Evolutionary conservation across 768 basidiomycete genomes (phyloP).

Genomic region (Tylopilus vinaceipallidus): DNA sequence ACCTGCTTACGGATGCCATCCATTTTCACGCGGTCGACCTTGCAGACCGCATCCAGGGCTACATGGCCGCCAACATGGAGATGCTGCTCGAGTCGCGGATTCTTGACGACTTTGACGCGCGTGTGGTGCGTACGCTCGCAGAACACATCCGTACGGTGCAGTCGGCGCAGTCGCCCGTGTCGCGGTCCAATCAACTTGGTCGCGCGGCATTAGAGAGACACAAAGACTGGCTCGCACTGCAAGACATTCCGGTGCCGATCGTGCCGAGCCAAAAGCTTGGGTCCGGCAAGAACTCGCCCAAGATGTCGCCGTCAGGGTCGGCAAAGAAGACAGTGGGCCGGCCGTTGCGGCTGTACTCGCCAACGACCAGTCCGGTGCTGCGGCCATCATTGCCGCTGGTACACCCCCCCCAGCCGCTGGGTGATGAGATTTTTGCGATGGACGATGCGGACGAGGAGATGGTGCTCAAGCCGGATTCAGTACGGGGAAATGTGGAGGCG

Average conservation of each 20-base stretch:
- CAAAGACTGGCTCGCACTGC: conserved; percentile 64
- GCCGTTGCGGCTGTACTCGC: conserved; percentile 5
- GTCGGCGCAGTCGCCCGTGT: conserved; percentile 58
- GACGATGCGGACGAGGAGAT: conserved; percentile 60
- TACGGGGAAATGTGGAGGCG: conserved; percentile 1
- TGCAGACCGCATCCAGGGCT: conserved; percentile 68
- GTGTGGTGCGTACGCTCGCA: conserved; percentile 67
- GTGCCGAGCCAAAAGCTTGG: conserved; percentile 31
- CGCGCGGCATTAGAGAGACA: conserved; percentile 57
- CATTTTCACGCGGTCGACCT: conserved; percentile 73
- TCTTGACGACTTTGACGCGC: conserved; percentile 69
- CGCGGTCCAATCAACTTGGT: conserved; percentile 54
- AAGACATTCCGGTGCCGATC: conserved; percentile 66
- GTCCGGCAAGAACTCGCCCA: conserved; percentile 27
- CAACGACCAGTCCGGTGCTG: conserved; percentile 23
- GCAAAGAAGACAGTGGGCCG: conserved; percentile 10
- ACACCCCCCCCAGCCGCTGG: conserved; percentile 21
- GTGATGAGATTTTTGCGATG: conserved; percentile 82
- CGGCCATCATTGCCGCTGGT: conserved; percentile 13
- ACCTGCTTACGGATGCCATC: conserved; percentile 78
- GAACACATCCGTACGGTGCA: conserved; percentile 59
- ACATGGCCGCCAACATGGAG: conserved; percentile 84
- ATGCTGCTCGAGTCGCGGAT: conserved; percentile 77
- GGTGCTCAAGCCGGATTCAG: conserved; percentile 20
- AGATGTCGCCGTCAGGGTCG: conserved; percentile 31